These are phyloP conservation scores for Exophiala mesophila DNA, from an alignment of 2,329 filamentous ascomycete species.

Conservation along the genomic window DNA sequence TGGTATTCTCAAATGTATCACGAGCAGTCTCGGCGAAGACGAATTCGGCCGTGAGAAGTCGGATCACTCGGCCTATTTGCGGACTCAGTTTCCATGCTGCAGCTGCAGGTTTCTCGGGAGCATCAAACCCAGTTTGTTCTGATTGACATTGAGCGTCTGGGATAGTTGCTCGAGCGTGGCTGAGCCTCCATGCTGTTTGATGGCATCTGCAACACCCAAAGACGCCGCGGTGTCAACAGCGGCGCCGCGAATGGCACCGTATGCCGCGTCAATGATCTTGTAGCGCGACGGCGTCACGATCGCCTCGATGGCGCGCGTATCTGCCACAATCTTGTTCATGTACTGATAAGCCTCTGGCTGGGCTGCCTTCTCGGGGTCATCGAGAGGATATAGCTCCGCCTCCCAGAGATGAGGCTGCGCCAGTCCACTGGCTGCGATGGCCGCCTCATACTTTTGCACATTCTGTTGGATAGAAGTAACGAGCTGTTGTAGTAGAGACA, in stretches of 20 bases:
- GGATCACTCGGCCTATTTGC: conserved; percentile 1
- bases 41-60: conserved; percentile 7
- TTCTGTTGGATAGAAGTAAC: no score
- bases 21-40: conserved; percentile 7
- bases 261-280: conserved; percentile 7
- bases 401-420: conserved; percentile 6
- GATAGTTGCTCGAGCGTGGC: conserved; percentile 6
- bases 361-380: conserved; percentile 29
- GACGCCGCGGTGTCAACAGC: conserved; percentile 6
- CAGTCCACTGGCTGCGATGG: no score
- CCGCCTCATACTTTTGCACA: no score
- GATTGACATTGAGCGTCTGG: conserved; percentile 1
- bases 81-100: background rate
- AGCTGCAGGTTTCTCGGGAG: background rate
- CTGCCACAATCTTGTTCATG: conserved; percentile 8
- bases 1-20: conserved; percentile 6
- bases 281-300: conserved; percentile 8
- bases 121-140: conserved; percentile 10
- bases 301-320: conserved; percentile 11
- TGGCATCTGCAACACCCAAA: conserved; percentile 6
- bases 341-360: conserved; percentile 28
- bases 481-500: no score
- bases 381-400: conserved; percentile 27
- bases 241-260: background rate
- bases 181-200: conserved; percentile 4